Evolutionary conservation across 2,329 filamentous ascomycete genomes (phyloP), one percentile per base, ranked within the genome.

Genomic region (Fusarium torulosum): DNA sequence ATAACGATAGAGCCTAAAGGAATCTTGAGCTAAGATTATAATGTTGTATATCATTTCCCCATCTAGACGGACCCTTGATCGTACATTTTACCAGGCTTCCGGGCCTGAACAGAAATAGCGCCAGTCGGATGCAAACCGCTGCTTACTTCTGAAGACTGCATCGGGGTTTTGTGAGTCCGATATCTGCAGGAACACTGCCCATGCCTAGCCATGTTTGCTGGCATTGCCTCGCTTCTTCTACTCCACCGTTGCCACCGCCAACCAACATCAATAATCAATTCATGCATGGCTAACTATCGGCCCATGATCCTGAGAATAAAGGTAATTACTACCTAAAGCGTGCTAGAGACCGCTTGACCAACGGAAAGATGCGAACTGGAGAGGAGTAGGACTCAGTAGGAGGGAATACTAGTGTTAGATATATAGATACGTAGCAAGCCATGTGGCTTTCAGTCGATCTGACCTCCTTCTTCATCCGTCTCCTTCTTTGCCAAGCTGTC

Each of bases 251-350:
- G 17, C 47, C 31, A 47, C 62, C 49, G 40, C n/a, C 33, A 42
- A 52, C 40, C 58, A 41, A 46, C 51, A 27, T 23, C n/a, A n/a
- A n/a, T n/a, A n/a, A n/a, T n/a, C 8, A 7, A 54, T 35, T 17
- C 17, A n/a, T 15, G 37, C 53, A 67, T 64, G 53, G 64, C 55
- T 55, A 14, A n/a, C 33, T 47, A 45, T 63, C 52, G 37, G 47
- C 41, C 63, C 29, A 41, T 60, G 33, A 45, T 15, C 38, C 31
- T 19, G 15, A 60, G 46, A 41, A 29, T 19, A 13, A 19, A 65
- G 59, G 60, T 59, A 43, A 67, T 54, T 64, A 59, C 64, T 67
- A 54, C 64, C 64, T 41, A 54, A 67, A 54, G 40, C 45, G 59
- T 64, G 19, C 40, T 51, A 47, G 38, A 14, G 21, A 67, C 38